These are phyloP conservation scores for Hyaloscypha variabilis DNA, from an alignment of 495 filamentous ascomycete genomes.

Conservation along the genomic window DNA sequence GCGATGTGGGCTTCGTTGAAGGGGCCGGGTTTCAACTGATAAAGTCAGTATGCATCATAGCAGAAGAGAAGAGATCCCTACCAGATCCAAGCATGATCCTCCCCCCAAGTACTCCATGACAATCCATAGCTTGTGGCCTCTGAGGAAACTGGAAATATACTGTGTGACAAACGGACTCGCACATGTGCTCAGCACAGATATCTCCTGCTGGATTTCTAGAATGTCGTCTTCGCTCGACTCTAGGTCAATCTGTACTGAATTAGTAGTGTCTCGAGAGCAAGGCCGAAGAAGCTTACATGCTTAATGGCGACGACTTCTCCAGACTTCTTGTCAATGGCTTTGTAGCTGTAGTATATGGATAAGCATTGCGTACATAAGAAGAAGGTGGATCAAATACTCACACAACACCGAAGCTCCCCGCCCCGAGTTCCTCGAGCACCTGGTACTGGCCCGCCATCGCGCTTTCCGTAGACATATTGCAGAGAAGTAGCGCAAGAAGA, in stretches of 20 bases:
- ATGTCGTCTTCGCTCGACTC: constrained; percentile 98
- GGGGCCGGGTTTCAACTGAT: constrained; percentile 86
- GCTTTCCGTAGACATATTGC: constrained; percentile 54
- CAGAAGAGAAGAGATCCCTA: constrained; percentile 38
- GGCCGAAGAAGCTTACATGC: constrained; percentile 60
- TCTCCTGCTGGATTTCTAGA: constrained; percentile 96
- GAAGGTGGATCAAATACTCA: background rate
- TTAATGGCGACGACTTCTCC: constrained; percentile 93
- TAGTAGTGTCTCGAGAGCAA: constrained; percentile 13
- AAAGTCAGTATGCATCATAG: constrained; percentile 9
- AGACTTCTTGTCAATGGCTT: constrained; percentile 82
- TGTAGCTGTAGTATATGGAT: constrained; percentile 54
- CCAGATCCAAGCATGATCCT: constrained; percentile 90
- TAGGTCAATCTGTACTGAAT: constrained; percentile 81
- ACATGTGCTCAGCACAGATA: constrained; percentile 92
- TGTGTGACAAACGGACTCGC: constrained; percentile 91
- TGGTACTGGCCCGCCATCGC: constrained; percentile 78
- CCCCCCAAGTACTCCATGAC: constrained; percentile 98
- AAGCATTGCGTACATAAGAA: background rate
- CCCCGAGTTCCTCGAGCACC: constrained; percentile 82
- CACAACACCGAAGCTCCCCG: constrained; percentile 90
- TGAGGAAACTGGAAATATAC: constrained; percentile 93
- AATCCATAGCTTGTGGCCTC: constrained; percentile 97
- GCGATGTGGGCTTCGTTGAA: constrained; percentile 92
- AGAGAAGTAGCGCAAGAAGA: constrained; percentile 13